Evolutionary conservation across 78 protist species (phyloP), one percentile per base, ranked within the genome.

Genomic region (Bodo saltans): DNA sequence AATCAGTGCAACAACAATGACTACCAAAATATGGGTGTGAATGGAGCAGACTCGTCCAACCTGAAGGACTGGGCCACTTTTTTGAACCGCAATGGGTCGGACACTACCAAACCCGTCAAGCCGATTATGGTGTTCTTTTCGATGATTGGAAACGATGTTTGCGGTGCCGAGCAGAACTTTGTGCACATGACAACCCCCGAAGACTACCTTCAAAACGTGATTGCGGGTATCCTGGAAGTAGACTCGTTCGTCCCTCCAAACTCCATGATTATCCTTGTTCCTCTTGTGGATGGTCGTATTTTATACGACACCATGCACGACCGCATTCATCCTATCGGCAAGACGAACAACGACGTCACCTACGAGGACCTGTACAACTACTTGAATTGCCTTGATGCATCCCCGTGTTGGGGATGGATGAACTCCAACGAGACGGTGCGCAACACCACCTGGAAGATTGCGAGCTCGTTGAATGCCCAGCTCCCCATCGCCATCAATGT

Each of bases 371-470:
- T 92, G 33, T 94, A 93, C 71, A 85, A 86, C 30, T 94, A 80
- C 71, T 35, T 94, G 32, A 90, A 82, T 69, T 94, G 97, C 88
- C 40, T 94, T 8, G 38, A 74, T n/a, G 52, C 70, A 39, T 81
- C 83, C 28, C 96, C 96, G 69, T 93, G 96, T 82, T 80, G 85
- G 72, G 89, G 86, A 53, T 93, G 96, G 96, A 88, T 93, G 92
- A 93, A 92, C 78, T 70, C 93, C 79, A 93, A 93, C 69, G 94
- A 74, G 67, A 93, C 94, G 0, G 38, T 83, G 30, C 88, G 96
- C 70, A 68, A 90, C 41, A 39, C 8, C n/a, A 78, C 95, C 35
- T 53, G 91, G 53, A 70, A 3, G 0, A 85, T 72, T 35, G 95
- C 95, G 1, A 82, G 32, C 40, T 33, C 37, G 35, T 78, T 93